Evolutionary conservation across 805 yeast genomes (phyloP), one percentile per base, ranked within the genome.

Genomic region (Saccharomycopsis sp.): DNA sequence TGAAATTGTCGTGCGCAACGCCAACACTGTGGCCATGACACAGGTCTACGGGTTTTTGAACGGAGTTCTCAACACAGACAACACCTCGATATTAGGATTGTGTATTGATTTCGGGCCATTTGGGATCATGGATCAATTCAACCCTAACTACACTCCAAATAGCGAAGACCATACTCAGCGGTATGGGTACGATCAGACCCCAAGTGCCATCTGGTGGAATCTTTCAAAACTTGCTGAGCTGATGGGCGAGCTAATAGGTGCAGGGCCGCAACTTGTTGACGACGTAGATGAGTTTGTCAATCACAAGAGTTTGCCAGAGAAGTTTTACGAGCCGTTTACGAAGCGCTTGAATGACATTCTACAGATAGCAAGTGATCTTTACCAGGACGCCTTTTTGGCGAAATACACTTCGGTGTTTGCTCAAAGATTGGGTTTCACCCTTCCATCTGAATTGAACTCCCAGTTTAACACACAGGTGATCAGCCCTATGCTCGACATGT

Each of bases 101-200:
- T 81, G 96, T 0, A 80, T 94, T 70, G 99, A 92, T 70, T 94
- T 86, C 70, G 99, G 98, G 2, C 98, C 99, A 0, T 94, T 89
- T 72, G 88, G 95, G 18, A 87, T 91, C 60, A 79, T 91, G 86
- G 97, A 91, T 67, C 81, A 79, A 51, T 92, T 85, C 67, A 84
- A 89, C 65, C 91, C 95, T 15, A 70, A 78, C 53, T 92, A 79
- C 67, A 88, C 97, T 0, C 92, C 98, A 1, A 92, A 94, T 67
- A 90, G 89, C 57, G 97, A 91, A 66, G 99, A 94, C 70, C 79
- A 77, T 50, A 72, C 74, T 53, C 68, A 74, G 16, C 75, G 97
- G 51, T 92, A 94, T 68, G 81, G 90, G 5, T 91, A 86, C 71
- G 78, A 79, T n/a, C 90, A 88, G 66, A 85, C 89, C 9, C 97